A percentile compares a stretch with the other conserved stretches of the same genome.
phyloP scores from a whole-genome alignment of 2,329 filamentous ascomycete genomes.

The Thelonectria blattea region DNA sequence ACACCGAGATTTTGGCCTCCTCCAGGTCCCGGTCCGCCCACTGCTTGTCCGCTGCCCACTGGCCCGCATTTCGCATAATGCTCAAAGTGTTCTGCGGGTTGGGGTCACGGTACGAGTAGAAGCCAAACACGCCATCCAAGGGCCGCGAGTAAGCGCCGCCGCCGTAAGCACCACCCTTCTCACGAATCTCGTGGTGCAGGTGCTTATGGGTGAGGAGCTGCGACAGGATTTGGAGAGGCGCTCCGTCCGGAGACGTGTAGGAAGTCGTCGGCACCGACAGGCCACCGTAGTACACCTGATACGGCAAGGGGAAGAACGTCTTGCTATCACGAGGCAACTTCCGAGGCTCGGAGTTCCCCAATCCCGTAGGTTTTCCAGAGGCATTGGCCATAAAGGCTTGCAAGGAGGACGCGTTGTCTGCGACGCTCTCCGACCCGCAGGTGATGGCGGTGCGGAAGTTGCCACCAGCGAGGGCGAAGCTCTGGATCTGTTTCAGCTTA shows the following conservation, averaged over 20 bases:
- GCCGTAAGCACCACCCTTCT: slow-evolving; percentile 96
- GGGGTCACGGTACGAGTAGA: slow-evolving; percentile 96
- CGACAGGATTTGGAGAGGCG: slow-evolving; percentile 84
- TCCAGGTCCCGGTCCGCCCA: slow-evolving; percentile 89
- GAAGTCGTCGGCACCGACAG: slow-evolving; percentile 82
- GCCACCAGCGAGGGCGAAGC: slow-evolving; percentile 72
- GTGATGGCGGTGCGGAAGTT: slow-evolving; percentile 82
- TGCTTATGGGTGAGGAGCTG: slow-evolving; percentile 96
- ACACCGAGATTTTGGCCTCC: slow-evolving; percentile 94
- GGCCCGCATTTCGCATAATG: slow-evolving; percentile 82
- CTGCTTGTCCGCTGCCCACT: slow-evolving; percentile 79
- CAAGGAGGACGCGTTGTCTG: slow-evolving; percentile 73
- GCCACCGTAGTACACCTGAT: slow-evolving; percentile 95
- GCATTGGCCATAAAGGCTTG: slow-evolving; percentile 67
- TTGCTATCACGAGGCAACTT: slow-evolving; percentile 63
- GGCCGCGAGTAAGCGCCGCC: slow-evolving; percentile 84
- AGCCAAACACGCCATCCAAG: slow-evolving; percentile 85
- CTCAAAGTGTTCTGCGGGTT: slow-evolving; percentile 88
- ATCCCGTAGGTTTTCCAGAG: slow-evolving; percentile 47
- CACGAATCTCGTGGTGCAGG: slow-evolving; percentile 94
- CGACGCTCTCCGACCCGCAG: slow-evolving; percentile 77
- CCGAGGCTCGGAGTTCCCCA: slow-evolving; percentile 38
- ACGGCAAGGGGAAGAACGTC: slow-evolving; percentile 91
- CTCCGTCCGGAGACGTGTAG: slow-evolving; percentile 76
- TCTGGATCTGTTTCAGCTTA: slow-evolving; percentile 86